Base-by-base conservation (phyloP, 108 stramenopile species). In the Conticribra weissflogii region DNA sequence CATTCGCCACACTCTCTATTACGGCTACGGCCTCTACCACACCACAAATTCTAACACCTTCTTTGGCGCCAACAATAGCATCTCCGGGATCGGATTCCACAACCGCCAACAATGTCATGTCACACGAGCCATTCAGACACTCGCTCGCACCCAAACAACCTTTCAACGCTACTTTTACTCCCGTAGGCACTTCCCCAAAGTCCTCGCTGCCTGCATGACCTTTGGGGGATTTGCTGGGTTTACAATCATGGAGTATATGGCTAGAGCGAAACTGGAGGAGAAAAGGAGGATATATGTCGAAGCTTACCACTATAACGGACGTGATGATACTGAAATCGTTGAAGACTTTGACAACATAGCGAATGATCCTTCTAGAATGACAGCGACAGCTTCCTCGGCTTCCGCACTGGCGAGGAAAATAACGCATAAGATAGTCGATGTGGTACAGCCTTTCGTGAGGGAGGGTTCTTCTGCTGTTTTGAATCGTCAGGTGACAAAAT, bases 401-500 rank as follows among this genome's bases (percentile, higher is more conserved):
- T 21, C 22, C 12, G 23, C 56, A 4, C 56, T 57, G 3, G 56
- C 56, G 5, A 4, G 56, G n/a, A 57, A 57, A 57, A 27, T 57
- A 27, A 57, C 56, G n/a, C 22, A 23, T 27, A 21, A 27, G 25
- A n/a, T 57, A 16, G 56, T 57, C 5, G 28, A 29, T 28, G 15
- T 4, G 4, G 28, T 27, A 14, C 25, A 57, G 17, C 22, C 56
- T 28, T n/a, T n/a, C n/a, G n/a, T n/a, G n/a, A n/a, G n/a, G n/a
- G n/a, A n/a, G n/a, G n/a, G n/a, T n/a, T n/a, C n/a, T n/a, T n/a
- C n/a, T n/a, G 5, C 3, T 5, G 22, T 21, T 29, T 33, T 57
- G 56, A 29, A 57, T 21, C 19, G 56, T 17, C 56, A 24, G 15
- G 56, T 57, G 56, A 57, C 56, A 4, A 28, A 57, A 28, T 57